phyloP scores from a whole-genome alignment of 2,329 filamentous ascomycete genomes.

The Talaromyces piceae region DNA sequence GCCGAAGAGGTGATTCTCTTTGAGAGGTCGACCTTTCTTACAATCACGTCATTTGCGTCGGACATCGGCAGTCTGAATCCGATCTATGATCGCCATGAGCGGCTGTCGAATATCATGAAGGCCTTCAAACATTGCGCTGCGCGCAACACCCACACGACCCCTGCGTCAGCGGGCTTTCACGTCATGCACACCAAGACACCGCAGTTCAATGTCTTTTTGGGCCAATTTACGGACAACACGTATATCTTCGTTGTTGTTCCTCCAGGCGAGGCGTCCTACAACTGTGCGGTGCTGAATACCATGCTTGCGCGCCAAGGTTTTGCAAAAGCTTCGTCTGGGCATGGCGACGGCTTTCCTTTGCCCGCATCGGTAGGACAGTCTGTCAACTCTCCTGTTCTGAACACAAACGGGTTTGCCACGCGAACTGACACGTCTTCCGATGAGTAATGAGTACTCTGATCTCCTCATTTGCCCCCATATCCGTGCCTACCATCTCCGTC shows the following conservation, averaged over 20 bases:
- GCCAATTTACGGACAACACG: constrained; percentile 94
- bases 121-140: constrained; percentile 81
- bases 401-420: constrained; percentile 5
- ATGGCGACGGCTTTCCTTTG: constrained; percentile 37
- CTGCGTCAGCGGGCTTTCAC: constrained; percentile 35
- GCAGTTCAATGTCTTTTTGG: constrained; percentile 87
- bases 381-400: not conserved
- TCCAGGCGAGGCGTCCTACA: constrained; percentile 84
- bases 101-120: constrained; percentile 95
- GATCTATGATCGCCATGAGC: constrained; percentile 86
- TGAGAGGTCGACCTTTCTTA: constrained; percentile 90
- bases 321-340: constrained; percentile 45
- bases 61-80: constrained; percentile 71
- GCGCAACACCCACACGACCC: constrained; percentile 38
- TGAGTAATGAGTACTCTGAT: not conserved
- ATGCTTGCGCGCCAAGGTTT: constrained; percentile 80
- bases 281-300: constrained; percentile 83
- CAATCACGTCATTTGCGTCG: constrained; percentile 85
- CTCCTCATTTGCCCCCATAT: too few relatives aligned
- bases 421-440: constrained; percentile 7
- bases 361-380: constrained; percentile 15
- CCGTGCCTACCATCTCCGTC: too few relatives aligned
- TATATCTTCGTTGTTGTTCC: constrained; percentile 90
- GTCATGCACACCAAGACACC: constrained; percentile 45
- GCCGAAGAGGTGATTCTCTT: constrained; percentile 93